Evolutionary conservation across 2,329 filamentous ascomycete species (phyloP).

Genomic region (Penicillium sp.): DNA sequence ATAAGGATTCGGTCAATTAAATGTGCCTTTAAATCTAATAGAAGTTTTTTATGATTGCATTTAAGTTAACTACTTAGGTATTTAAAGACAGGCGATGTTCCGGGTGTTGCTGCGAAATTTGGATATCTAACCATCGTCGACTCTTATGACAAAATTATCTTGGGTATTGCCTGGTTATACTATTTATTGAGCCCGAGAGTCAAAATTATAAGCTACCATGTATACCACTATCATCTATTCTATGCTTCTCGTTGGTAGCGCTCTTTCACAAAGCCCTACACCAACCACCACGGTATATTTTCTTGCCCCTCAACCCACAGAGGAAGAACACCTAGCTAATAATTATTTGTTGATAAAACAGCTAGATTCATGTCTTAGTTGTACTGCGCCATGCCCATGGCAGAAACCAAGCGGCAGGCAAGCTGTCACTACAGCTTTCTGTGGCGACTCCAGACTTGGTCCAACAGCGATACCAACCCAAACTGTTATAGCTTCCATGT

Average conservation of each 20-base stretch:
- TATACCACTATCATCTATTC: background rate
- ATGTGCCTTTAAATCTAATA: too few species aligned
- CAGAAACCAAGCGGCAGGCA: background rate
- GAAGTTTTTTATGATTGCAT: too few species aligned
- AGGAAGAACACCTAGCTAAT: background rate
- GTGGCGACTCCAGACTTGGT: background rate
- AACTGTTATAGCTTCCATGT: background rate
- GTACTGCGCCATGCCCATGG: background rate
- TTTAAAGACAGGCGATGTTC: too few species aligned
- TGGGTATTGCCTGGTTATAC: background rate
- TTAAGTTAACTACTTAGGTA: too few species aligned
- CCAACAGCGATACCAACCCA: background rate
- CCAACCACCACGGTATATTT: background rate
- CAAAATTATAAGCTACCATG: background rate
- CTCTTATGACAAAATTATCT: background rate
- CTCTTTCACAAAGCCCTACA: background rate
- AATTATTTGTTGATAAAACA: background rate
- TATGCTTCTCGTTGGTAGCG: background rate
- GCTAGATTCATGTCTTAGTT: background rate
- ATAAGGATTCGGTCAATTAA: too few species aligned
- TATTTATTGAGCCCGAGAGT: background rate
- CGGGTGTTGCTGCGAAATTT: too few species aligned
- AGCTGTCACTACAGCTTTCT: background rate
- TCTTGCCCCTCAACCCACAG: background rate
- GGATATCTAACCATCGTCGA: too few species aligned